Percentiles rank a stretch among this genome's conserved stretches.
Evolutionary conservation across 2,329 filamentous ascomycete species (phyloP).

Genomic region (Phialocephala subalpina): DNA sequence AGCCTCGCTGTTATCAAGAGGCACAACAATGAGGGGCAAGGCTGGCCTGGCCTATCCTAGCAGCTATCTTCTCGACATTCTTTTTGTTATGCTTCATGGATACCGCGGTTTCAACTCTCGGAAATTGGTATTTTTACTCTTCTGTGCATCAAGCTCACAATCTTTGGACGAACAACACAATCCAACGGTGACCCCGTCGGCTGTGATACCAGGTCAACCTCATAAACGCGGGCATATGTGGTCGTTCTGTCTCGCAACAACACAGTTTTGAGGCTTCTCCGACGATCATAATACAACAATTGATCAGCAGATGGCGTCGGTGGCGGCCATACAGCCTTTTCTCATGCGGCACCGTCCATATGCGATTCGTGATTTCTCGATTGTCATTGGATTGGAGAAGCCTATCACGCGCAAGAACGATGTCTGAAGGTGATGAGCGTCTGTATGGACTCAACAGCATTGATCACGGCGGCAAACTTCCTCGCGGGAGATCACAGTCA

Average conservation of each 20-base stretch:
- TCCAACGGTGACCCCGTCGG: not conserved
- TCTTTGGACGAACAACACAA: not conserved
- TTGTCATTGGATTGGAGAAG: constrained; percentile 2
- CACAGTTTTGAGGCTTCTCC: not conserved
- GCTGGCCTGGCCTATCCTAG: constrained; percentile 8
- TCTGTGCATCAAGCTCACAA: not conserved
- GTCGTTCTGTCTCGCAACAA: not conserved
- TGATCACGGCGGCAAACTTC: not conserved
- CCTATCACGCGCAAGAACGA: constrained; percentile 4
- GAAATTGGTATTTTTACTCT: not conserved
- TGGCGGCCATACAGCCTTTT: not conserved
- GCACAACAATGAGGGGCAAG: constrained; percentile 11
- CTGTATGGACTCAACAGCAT: constrained; percentile 8
- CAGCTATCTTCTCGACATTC: not conserved
- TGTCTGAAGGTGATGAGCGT: not conserved
- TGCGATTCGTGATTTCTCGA: not conserved
- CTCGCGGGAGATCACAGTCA: not conserved
- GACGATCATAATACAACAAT: not conserved
- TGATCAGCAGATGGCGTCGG: constrained; percentile 4
- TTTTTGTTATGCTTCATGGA: not conserved
- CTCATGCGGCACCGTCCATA: not conserved
- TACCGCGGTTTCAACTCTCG: not conserved
- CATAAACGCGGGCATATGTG: not conserved
- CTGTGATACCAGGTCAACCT: not conserved
- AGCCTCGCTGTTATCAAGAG: constrained; percentile 5